These are phyloP conservation scores for Penicillium riverlandense DNA, from an alignment of 495 filamentous ascomycete species.

Conservation along the genomic window DNA sequence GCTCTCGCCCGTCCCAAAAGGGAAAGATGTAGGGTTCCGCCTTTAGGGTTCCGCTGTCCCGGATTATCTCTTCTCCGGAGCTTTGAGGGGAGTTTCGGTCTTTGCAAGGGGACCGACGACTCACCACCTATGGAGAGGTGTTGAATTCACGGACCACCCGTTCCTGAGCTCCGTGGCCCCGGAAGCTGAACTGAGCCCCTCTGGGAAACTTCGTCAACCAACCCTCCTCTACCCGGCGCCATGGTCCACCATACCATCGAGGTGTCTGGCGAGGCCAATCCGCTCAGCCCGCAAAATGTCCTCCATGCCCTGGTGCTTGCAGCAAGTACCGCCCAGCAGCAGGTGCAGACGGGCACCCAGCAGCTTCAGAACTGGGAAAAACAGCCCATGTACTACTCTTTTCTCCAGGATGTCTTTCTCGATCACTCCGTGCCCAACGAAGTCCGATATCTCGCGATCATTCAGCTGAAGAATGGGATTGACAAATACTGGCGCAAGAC, in stretches of 20 bases:
- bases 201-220: no score
- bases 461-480: constrained; percentile 91
- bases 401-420: constrained; percentile 76
- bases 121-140: not conserved
- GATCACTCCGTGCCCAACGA: constrained; percentile 67
- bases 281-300: constrained; percentile 60
- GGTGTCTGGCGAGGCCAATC: constrained; percentile 53
- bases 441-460: constrained; percentile 81
- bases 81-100: constrained; percentile 3
- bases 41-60: constrained; percentile 22
- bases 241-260: constrained; percentile 42
- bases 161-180: no score
- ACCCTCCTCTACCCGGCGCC: not conserved
- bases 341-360: constrained; percentile 69
- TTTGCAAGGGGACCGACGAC: constrained; percentile 16
- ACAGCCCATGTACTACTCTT: constrained; percentile 63
- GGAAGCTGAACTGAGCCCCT: no score
- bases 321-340: constrained; percentile 62
- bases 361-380: constrained; percentile 86
- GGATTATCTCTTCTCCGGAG: constrained; percentile 20
- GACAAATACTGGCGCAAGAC: constrained; percentile 88
- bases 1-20: not conserved
- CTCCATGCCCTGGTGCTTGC: constrained; percentile 65
- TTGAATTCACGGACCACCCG: no score
- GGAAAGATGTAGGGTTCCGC: constrained; percentile 18